Base-by-base conservation (phyloP, 768 basidiomycete genomes). In the Xerocomellus intermedius region DNA sequence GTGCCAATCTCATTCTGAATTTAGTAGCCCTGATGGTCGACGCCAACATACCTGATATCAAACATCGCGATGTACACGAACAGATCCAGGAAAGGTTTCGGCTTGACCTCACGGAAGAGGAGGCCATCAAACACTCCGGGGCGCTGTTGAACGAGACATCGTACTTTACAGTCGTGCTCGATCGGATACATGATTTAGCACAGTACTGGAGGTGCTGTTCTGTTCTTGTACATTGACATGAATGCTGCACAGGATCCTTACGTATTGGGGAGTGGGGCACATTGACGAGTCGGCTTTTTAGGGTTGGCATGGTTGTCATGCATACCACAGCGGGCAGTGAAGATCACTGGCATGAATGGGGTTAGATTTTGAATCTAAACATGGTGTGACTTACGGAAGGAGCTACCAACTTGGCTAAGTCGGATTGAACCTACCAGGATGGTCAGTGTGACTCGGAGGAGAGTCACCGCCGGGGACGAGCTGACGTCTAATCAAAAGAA, bases 61-160 rank as follows among this genome's bases (percentile, higher is more conserved):
- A 94, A 69, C 87, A 89, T 60, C 86, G 88, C 17, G 87, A 90
- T 64, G 89, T 91, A 3, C 86, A 89, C 63, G 86, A 87, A 60
- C 86, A 97, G 73, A 86, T 99, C 24, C 93, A 97, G 63, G 96
- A 98, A 66, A 98, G 98, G 74, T 99, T 99, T 74, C 81, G 94
- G 56, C 74, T 98, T 48, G 92, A 97, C 69, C 78, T 98, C 38
- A 91, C 90, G 6, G 96, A 98, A 71, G 95, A 97, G 71, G 91
- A 97, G 68, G 96, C 97, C 3, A 94, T 98, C 73, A 94, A 97
- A 73, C 91, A 96, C 67, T 97, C 98, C 65, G 95, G 98, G 74
- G 82, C 86, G 8, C 69, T 98, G 46, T 74, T 99, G 56, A 97
- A 96, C 67, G 95, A 98, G 69, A 97, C 92, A 3, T 93, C 90